Evolutionary conservation across 139 green algal species (phyloP).

Genomic region (Deuterostichococcus epilithicus): DNA sequence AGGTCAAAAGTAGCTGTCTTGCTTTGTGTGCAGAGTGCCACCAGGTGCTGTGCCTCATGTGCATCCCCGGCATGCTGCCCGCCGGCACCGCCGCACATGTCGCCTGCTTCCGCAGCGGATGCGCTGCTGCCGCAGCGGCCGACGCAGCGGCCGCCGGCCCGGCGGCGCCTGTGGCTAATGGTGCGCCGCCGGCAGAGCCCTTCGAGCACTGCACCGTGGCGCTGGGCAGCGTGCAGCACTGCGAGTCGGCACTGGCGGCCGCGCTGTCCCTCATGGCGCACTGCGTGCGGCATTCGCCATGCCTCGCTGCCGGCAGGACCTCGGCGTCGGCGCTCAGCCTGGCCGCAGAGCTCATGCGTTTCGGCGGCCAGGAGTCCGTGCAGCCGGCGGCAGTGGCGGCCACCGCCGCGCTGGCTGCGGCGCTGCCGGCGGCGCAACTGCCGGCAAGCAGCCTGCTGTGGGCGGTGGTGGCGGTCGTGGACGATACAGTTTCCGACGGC

Average conservation of each 20-base stretch:
- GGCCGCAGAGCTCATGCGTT: constrained; percentile 11
- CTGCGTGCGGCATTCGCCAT: neutral
- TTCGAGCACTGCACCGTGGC: neutral
- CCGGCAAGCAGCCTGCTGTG: constrained; percentile 11
- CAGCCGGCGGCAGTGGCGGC: constrained; percentile 8
- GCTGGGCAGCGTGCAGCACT: neutral
- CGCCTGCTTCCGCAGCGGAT: neutral
- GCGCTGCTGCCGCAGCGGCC: neutral
- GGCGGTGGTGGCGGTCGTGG: neutral
- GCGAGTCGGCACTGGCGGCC: neutral
- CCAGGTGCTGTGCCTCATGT: constrained; percentile 2
- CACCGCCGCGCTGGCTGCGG: constrained; percentile 5
- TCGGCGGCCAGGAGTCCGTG: constrained; percentile 4
- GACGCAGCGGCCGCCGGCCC: neutral
- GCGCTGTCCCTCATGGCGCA: neutral
- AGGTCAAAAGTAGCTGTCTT: neutral
- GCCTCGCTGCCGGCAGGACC: neutral
- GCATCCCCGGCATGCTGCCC: neutral
- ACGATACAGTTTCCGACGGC: neutral
- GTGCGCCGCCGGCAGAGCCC: neutral
- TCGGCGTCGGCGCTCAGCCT: constrained; percentile 18
- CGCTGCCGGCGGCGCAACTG: constrained; percentile 3
- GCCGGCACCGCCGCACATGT: neutral
- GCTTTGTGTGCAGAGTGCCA: constrained; percentile 1
- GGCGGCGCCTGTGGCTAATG: neutral